Conservation (phyloP, 108 stramenopile species). For the Nitzschia sp. region DNA sequence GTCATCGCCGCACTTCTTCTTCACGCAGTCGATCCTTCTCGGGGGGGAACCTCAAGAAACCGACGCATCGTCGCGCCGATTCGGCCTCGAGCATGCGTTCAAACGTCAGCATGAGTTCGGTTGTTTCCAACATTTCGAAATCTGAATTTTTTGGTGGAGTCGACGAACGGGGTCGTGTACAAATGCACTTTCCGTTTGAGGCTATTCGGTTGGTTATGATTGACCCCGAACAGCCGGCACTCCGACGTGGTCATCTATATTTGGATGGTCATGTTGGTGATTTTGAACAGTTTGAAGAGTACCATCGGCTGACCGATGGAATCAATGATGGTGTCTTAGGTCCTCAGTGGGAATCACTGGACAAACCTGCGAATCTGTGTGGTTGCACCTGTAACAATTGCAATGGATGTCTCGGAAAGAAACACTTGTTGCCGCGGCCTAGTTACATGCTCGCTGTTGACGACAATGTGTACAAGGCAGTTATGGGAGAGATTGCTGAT, state of each 20-base stretch:
- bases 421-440: conserved; percentile 40
- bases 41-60: conserved; percentile 3
- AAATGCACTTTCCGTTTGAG: conserved; percentile 66
- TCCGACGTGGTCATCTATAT: conserved; percentile 27
- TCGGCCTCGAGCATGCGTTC: conserved; percentile 17
- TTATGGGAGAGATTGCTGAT: conserved; percentile 70
- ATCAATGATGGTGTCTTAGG: conserved; percentile 10
- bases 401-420: conserved; percentile 25
- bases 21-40: conserved; percentile 14
- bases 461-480: conserved; percentile 63
- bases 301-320: conserved; percentile 23
- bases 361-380: conserved; percentile 12
- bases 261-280: conserved; percentile 21
- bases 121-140: conserved; percentile 59
- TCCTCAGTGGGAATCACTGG: conserved; percentile 38
- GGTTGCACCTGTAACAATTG: conserved; percentile 28
- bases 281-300: conserved; percentile 38
- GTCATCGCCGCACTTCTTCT: conserved; percentile 12
- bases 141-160: conserved; percentile 59
- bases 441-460: conserved; percentile 62
- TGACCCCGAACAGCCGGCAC: conserved; percentile 10
- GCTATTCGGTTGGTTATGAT: conserved; percentile 61
- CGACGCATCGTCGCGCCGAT: conserved; percentile 22
- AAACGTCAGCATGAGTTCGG: conserved; percentile 3
- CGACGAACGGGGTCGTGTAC: conserved; percentile 52